Evolutionary conservation across 2,329 filamentous ascomycete genomes (phyloP).

Genomic region (Verticillium tricorpus): DNA sequence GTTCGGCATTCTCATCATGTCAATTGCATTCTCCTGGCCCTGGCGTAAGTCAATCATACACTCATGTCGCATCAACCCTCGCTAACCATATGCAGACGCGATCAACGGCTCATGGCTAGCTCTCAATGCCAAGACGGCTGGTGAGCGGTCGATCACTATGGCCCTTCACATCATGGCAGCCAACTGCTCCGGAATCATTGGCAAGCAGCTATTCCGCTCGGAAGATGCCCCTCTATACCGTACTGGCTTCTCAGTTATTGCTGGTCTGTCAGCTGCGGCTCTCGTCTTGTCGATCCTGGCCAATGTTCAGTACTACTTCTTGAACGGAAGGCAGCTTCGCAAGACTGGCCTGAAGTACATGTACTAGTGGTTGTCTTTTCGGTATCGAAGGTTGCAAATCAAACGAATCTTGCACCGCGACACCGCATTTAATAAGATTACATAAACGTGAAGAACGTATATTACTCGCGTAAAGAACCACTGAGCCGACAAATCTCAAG

Average conservation of each 20-base stretch:
- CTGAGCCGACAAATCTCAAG: not conserved
- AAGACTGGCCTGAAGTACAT: not conserved
- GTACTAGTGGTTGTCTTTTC: not conserved
- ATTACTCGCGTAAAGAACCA: too few species aligned
- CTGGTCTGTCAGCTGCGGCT: slow-evolving; percentile 12
- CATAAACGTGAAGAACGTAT: too few species aligned
- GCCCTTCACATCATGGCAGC: slow-evolving; percentile 27
- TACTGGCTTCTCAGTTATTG: slow-evolving; percentile 21
- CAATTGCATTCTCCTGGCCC: slow-evolving; percentile 17
- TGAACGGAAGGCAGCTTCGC: slow-evolving; percentile 1
- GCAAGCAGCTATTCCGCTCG: slow-evolving; percentile 24
- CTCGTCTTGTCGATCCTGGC: slow-evolving; percentile 8
- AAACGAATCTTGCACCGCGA: too few species aligned
- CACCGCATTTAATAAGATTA: too few species aligned
- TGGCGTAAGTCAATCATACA: slow-evolving; percentile 20
- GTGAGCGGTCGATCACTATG: slow-evolving; percentile 25
- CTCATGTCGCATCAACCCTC: not conserved
- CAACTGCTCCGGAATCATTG: slow-evolving; percentile 24
- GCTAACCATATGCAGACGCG: slow-evolving; percentile 9
- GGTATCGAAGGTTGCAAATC: too few species aligned
- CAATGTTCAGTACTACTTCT: slow-evolving; percentile 11
- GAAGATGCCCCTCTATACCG: slow-evolving; percentile 23
- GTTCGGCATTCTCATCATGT: slow-evolving; percentile 20
- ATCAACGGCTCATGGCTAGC: slow-evolving; percentile 26
- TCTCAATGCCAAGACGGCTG: slow-evolving; percentile 20